Evolutionary conservation across 2,329 filamentous ascomycete genomes (phyloP).

Genomic region (Mollisia scopiformis): DNA sequence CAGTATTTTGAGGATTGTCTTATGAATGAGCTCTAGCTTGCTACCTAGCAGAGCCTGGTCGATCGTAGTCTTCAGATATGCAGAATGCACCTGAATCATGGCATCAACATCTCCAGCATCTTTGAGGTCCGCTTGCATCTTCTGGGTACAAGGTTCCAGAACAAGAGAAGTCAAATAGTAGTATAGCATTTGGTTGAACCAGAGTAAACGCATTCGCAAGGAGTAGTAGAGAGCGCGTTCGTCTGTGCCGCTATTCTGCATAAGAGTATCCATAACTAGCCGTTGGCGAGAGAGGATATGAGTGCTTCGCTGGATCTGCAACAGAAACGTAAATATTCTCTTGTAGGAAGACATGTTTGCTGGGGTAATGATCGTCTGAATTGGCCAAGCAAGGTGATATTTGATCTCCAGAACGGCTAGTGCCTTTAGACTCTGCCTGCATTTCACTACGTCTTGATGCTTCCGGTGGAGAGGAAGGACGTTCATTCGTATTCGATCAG

Average conservation of each 20-base stretch:
- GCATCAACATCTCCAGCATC: constrained; percentile 74
- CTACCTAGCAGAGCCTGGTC: constrained; percentile 71
- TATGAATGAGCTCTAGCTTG: constrained; percentile 70
- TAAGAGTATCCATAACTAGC: constrained; percentile 45
- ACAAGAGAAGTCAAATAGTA: constrained; percentile 78
- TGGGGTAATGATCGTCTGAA: constrained; percentile 73
- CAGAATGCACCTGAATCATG: constrained; percentile 73
- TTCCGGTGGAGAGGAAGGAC: constrained; percentile 45
- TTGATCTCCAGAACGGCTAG: constrained; percentile 66
- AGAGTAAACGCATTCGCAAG: constrained; percentile 71
- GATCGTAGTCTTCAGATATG: constrained; percentile 64
- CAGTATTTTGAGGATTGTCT: constrained; percentile 74
- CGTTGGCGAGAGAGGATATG: constrained; percentile 64
- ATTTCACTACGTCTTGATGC: constrained; percentile 47
- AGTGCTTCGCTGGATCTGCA: constrained; percentile 76
- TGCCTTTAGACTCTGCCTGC: constrained; percentile 61
- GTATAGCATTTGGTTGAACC: constrained; percentile 77
- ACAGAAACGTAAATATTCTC: constrained; percentile 71
- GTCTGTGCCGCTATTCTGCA: constrained; percentile 41
- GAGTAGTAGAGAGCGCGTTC: constrained; percentile 56
- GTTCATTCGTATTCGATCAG: constrained; percentile 64
- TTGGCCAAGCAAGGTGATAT: constrained; percentile 69
- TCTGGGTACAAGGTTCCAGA: constrained; percentile 59
- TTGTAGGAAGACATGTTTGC: constrained; percentile 70
- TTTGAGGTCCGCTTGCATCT: constrained; percentile 60